Base-by-base conservation (phyloP, 306 rosid species). In the Cotoneaster glaucophyllus region DNA sequence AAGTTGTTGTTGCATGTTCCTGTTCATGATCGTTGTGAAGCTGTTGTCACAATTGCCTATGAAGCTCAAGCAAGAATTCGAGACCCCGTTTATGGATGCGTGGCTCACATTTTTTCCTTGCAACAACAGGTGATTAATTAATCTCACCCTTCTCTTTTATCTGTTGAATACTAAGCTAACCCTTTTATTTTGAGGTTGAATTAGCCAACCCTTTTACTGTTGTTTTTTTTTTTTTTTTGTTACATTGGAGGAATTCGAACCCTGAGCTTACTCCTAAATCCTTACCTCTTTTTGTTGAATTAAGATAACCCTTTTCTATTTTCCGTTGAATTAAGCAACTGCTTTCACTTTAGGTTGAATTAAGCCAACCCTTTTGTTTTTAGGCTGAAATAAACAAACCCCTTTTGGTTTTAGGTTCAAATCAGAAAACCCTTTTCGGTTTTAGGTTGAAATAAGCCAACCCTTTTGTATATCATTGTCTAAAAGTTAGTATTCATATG, bases 11-110 rank as follows among this genome's bases (percentile, higher is more conserved):
- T 85, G 71, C 92, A 92, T 73, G 86, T 96, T 8, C 99, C 99
- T 32, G 93, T 78, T 71, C 92, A 86, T 71, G 91, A 93, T 79
- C 96, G 99, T 3, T 90, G 90, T 70, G 97, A 96, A 69, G 99
- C 99, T 5, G 98, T 96, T 64, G 87, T 96, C 77, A 96, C 98
- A 0, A 96, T 96, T 48, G 90, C 98, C 18, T 96, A 96, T 71
- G 98, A 96, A 76, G 99, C 99, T 70, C 98, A 96, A 65, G 99
- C 99, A 37, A 82, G 99, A 65, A 85, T 96, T 59, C 67, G 92
- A 67, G 99, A 96, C 75, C 99, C 99, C 74, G 98, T 96, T 66
- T 96, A 96, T 88, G 99, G 98, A 4, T 96, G 98, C 43, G 97
- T 96, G 59, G 84, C 98, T 31, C 99, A 96, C 90, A 93, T 96